Evolutionary conservation across 2,329 filamentous ascomycete genomes (phyloP), one percentile per base, ranked within the genome.

Genomic region (Fusarium mexicanum): DNA sequence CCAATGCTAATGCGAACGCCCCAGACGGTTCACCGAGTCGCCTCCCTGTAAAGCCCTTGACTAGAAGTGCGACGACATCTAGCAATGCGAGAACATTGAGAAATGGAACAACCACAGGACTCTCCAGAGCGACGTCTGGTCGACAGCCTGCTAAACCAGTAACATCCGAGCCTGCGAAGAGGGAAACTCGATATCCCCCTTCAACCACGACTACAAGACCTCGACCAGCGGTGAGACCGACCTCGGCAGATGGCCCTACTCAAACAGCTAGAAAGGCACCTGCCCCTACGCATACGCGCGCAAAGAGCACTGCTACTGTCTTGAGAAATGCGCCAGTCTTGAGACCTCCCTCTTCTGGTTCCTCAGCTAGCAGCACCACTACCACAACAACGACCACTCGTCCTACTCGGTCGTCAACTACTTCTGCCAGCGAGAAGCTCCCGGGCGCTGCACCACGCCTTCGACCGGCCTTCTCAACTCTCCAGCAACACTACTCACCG

Each of bases 401-500:
- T 48, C 55, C 69, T 35, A 55, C 63, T 16, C 73, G 71, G 26
- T 66, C 73, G 9, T 64, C 73, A 22, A 67, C 75, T 40, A 55
- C 65, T 18, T 61, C 67, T 14, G 64, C 35, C 74, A 70, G 69
- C 76, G 77, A 63, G 61, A 76, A 67, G 51, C 66, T 70, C 8
- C 57, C 72, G 31, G 57, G 66, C 43, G 71, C 75, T 46, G 65
- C 76, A 54, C 80, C 82, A 24, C 80, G 82, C n/a, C 81, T 83
- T 33, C 86, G 87, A 14, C 89, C 90, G 0, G 83, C 86, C 53
- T 92, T 92, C 81, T 88, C 85, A 54, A 91, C 88, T 2, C 86
- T 89, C 44, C 91, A 93, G 74, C 91, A 93, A 74, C 90, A 92
- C 81, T 92, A 89, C 82, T 91, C 89, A 35, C 91, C 91, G 1